Percentiles rank a stretch among this genome's conserved stretches.
Conservation (phyloP, 371 early-diverging fungal genomes). For the Syncephalastrum sp. region DNA sequence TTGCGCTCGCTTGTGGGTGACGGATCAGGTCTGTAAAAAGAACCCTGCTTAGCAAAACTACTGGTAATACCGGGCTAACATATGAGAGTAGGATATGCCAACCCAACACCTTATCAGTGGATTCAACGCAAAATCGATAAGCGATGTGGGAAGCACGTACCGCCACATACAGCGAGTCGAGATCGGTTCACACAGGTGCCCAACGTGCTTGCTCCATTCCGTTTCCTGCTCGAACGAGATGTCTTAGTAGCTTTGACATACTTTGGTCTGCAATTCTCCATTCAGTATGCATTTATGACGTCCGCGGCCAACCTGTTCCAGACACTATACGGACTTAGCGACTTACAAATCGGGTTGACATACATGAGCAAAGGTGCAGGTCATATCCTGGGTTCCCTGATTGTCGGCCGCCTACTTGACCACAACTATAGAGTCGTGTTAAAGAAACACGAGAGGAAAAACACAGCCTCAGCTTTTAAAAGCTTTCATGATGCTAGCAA, state of each 20-base stretch:
- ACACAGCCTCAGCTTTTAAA: no score
- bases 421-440: slow-evolving; percentile 11
- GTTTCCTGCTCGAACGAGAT: slow-evolving; percentile 28
- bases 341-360: slow-evolving; percentile 19
- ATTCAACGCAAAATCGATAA: neutral
- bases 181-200: neutral
- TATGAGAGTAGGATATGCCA: slow-evolving; percentile 9
- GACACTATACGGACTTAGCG: slow-evolving; percentile 11
- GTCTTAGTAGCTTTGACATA: slow-evolving; percentile 21
- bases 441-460: slow-evolving; percentile 3
- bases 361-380: slow-evolving; percentile 19
- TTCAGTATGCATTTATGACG: slow-evolving; percentile 15
- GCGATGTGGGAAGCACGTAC: neutral
- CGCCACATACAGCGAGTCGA: neutral
- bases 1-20: slow-evolving; percentile 44
- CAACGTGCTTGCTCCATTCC: slow-evolving; percentile 15
- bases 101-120: slow-evolving; percentile 27
- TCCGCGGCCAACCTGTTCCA: slow-evolving; percentile 11
- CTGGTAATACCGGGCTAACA: no score
- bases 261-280: slow-evolving; percentile 28
- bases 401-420: slow-evolving; percentile 14
- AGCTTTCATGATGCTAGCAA: neutral
- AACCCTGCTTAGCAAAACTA: no score
- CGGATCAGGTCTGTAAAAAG: slow-evolving; percentile 7
- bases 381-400: slow-evolving; percentile 11